Base-by-base conservation (phyloP, 306 rosid genomes). In the Heteromeles arbutifolia region DNA sequence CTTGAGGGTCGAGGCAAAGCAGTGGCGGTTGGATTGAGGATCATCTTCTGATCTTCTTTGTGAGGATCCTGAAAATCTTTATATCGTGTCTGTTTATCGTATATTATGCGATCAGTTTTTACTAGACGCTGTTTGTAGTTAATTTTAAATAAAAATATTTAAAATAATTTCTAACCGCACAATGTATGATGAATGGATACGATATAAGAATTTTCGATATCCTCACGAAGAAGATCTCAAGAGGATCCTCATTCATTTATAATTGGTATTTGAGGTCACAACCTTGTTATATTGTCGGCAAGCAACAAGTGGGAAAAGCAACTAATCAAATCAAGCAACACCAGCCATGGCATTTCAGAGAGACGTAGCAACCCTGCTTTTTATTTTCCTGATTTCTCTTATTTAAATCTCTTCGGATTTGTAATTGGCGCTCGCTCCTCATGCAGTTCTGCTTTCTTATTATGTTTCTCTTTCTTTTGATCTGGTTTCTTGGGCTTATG, bases 101-200 rank as follows among this genome's bases (percentile, higher is more conserved):
- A 34, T 0, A 6, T 34, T 1, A 2, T 34, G 0, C 2, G 0
- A 8, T 7, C 5, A 34, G 8, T 34, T 6, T 34, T 34, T 1
- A 34, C 7, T 0, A 37, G 41, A 0, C 5, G 1, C 0, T 37
- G 0, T 6, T 37, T 37, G 0, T 37, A 7, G 6, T 37, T 37
- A 37, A 37, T 37, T 37, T 37, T 37, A 37, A 37, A 37, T 37
- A 37, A 37, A 37, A 37, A 37, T 7, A 37, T 7, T 37, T 37
- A 7, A 37, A 37, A 37, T 37, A 0, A 37, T 37, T 37, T 37
- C 0, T 37, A 0, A 37, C 0, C 10, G 9, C 0, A 37, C 10
- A 1, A 34, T 34, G 7, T 34, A 34, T 2, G 2, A 34, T 34
- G 9, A 34, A 6, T 2, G 5, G 0, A 34, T 0, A 7, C 2